Percentiles rank a stretch among this genome's conserved stretches.
Conservation (phyloP, 345 rosid genomes). For the Gossypium raimondii region DNA sequence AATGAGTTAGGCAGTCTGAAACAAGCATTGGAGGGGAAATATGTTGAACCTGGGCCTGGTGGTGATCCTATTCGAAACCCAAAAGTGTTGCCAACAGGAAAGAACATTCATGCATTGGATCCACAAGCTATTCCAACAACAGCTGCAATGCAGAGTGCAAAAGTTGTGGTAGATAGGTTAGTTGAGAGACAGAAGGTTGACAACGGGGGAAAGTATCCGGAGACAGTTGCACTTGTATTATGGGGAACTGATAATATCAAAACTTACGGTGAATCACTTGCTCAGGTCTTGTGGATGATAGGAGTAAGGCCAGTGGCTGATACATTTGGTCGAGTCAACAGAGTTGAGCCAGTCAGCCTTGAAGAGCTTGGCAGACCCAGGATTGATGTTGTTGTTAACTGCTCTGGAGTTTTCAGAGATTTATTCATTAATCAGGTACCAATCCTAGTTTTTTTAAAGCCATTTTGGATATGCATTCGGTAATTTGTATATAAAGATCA, state of each 20-base stretch:
- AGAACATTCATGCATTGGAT: constrained; percentile 96
- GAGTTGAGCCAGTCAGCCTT: constrained; percentile 82
- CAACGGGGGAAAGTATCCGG: constrained; percentile 87
- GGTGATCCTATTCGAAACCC: constrained; percentile 99
- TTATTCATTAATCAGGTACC: constrained; percentile 94
- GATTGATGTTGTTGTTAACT: constrained; percentile 95
- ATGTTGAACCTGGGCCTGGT: constrained; percentile 96
- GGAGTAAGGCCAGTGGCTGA: constrained; percentile 90
- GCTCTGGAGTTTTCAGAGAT: constrained; percentile 98
- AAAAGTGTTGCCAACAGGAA: constrained; percentile 93
- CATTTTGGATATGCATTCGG: background rate
- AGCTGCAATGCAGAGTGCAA: constrained; percentile 98
- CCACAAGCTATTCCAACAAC: constrained; percentile 97
- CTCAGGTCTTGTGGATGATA: constrained; percentile 97
- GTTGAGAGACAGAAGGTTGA: constrained; percentile 85
- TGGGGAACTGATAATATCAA: constrained; percentile 99
- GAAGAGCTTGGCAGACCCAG: constrained; percentile 99
- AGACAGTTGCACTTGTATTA: constrained; percentile 89
- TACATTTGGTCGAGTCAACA: constrained; percentile 86
- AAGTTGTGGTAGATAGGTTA: constrained; percentile 78
- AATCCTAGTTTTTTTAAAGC: background rate
- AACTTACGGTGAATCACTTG: constrained; percentile 96
- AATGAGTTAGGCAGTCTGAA: constrained; percentile 88
- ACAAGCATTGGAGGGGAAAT: constrained; percentile 94
- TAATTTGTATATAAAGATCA: background rate